These are phyloP conservation scores for Blumeria hordei DNA, from an alignment of 2,329 filamentous ascomycete species.

Conservation along the genomic window DNA sequence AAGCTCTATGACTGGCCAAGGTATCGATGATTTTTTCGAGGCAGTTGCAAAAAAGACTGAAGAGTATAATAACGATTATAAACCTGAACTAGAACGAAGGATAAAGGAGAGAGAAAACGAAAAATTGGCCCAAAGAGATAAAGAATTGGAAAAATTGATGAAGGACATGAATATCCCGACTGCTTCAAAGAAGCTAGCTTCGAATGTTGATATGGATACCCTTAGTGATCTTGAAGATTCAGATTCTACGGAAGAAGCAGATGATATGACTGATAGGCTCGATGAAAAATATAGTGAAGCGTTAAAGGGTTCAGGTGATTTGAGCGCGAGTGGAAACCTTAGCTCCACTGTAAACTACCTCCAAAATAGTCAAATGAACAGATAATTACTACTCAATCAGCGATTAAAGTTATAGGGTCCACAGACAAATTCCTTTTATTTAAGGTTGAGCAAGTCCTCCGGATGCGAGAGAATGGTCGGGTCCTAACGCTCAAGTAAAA, in stretches of 20 bases:
- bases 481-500: no score
- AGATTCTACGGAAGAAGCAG: slow-evolving; percentile 27
- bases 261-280: slow-evolving; percentile 33
- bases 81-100: slow-evolving; percentile 67
- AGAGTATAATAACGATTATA: slow-evolving; percentile 79
- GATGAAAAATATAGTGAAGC: slow-evolving; percentile 57
- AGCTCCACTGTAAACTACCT: slow-evolving; percentile 15
- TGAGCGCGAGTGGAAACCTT: slow-evolving; percentile 11
- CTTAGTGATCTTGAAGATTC: slow-evolving; percentile 18
- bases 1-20: slow-evolving; percentile 75
- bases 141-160: slow-evolving; percentile 83
- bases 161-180: slow-evolving; percentile 54
- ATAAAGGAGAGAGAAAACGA: slow-evolving; percentile 50
- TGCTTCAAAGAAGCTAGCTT: slow-evolving; percentile 7
- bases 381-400: slow-evolving; percentile 4
- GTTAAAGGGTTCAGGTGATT: slow-evolving; percentile 27
- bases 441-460: no score
- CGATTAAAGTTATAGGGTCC: no score
- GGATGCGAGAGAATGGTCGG: no score
- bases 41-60: slow-evolving; percentile 68
- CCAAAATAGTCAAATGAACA: slow-evolving; percentile 14
- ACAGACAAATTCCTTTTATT: no score
- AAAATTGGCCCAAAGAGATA: slow-evolving; percentile 47
- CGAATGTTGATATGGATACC: slow-evolving; percentile 15
- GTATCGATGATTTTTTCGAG: slow-evolving; percentile 79